Conservation (phyloP, 139 green algal genomes). For the Chlamydomonas eustigma region DNA sequence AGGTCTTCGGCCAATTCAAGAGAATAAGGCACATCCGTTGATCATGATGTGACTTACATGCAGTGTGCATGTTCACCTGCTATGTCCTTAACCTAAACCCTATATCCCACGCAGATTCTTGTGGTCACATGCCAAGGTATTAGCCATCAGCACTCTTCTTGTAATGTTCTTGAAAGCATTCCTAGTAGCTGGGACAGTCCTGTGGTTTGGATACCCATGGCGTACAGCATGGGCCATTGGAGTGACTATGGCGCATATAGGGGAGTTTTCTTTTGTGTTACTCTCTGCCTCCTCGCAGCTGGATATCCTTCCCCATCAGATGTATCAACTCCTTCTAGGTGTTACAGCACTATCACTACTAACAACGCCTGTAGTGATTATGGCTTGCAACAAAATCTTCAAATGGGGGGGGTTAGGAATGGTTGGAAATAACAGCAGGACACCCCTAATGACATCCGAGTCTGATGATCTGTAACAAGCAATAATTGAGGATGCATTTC, state of each 20-base stretch:
- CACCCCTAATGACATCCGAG: too few species aligned
- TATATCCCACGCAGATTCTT: constrained; percentile 83
- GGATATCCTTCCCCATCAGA: constrained; percentile 65
- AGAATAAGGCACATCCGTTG: too few species aligned
- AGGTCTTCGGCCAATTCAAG: too few species aligned
- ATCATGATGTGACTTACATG: too few species aligned
- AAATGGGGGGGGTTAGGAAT: too few species aligned
- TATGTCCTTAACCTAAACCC: too few species aligned
- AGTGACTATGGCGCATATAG: constrained; percentile 82
- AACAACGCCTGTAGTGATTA: constrained; percentile 80
- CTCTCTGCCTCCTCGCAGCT: constrained; percentile 75
- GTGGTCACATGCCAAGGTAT: constrained; percentile 70
- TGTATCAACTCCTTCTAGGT: constrained; percentile 92
- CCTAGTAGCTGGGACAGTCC: constrained; percentile 79
- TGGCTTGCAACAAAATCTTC: background rate
- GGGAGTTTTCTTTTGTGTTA: constrained; percentile 94
- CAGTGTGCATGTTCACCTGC: too few species aligned
- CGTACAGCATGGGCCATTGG: constrained; percentile 67
- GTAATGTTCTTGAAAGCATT: constrained; percentile 76
- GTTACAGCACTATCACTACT: constrained; percentile 90
- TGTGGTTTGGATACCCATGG: constrained; percentile 29
- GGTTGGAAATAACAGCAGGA: too few species aligned
- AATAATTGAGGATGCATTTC: too few species aligned
- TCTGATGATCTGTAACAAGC: too few species aligned
- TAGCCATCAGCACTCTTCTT: constrained; percentile 57